Conservation (phyloP, 208 protist species). For the Trypanosoma conorhini region DNA sequence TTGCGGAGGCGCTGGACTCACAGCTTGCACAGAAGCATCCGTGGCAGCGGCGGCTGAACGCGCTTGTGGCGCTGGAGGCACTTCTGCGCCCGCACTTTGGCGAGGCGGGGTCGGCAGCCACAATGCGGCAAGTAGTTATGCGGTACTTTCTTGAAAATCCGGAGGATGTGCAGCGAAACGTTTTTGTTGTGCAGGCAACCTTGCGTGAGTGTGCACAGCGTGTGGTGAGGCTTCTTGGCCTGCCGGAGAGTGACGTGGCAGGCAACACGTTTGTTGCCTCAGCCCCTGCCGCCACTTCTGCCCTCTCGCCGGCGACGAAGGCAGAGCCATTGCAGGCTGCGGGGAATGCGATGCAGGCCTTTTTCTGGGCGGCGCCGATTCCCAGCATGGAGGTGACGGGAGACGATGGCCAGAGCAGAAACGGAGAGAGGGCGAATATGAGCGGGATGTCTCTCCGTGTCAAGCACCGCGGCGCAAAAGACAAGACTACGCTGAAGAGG, state of each 20-base stretch:
- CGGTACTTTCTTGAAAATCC: conserved; percentile 42
- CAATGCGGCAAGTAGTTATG: conserved; percentile 17
- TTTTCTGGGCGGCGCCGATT: conserved; percentile 4
- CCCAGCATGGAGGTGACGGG: not conserved
- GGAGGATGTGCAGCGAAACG: conserved; percentile 44
- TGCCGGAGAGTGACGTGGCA: conserved; percentile 15
- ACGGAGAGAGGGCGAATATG: conserved; percentile 3
- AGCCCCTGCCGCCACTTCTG: not conserved
- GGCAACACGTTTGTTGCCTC: not conserved
- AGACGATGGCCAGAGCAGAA: not conserved
- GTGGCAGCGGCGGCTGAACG: conserved; percentile 63
- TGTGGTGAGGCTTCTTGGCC: conserved; percentile 33
- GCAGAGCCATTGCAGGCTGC: conserved; percentile 2
- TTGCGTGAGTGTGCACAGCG: conserved; percentile 43
- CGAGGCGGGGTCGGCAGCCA: conserved; percentile 7
- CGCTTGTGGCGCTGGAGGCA: conserved; percentile 46
- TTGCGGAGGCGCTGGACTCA: conserved; percentile 31
- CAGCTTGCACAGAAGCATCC: conserved; percentile 33
- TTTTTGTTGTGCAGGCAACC: conserved; percentile 45
- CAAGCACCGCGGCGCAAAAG: not conserved
- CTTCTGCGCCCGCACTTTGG: conserved; percentile 23
- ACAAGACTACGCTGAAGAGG: conserved; percentile 29
- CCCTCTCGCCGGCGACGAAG: not conserved
- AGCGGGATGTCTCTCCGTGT: conserved; percentile 16
- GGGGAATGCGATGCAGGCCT: conserved; percentile 8